Conservation (phyloP, 73 alveolate species). For the Paraurostyla sp. region DNA sequence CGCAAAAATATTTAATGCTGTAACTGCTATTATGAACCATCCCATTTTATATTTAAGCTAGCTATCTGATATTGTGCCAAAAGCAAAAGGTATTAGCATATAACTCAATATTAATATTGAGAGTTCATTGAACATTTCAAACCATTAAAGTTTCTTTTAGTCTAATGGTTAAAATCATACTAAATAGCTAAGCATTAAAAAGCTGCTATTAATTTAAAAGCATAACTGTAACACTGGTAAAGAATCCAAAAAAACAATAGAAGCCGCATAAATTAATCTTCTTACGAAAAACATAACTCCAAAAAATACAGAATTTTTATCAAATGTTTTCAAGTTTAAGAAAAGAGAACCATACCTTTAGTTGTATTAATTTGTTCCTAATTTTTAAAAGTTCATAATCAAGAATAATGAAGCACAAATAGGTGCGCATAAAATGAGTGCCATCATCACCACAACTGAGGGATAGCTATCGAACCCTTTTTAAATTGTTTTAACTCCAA, state of each 20-base stretch:
- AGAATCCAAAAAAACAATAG: not conserved
- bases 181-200: not conserved
- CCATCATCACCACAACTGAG: not conserved
- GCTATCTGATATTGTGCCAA: too few species aligned
- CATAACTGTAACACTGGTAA: not conserved
- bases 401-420: not conserved
- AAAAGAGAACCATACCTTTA: slow-evolving; percentile 9
- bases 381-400: not conserved
- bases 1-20: too few species aligned
- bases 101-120: not conserved
- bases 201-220: not conserved
- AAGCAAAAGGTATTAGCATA: slow-evolving; percentile 7
- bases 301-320: not conserved
- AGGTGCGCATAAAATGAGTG: not conserved
- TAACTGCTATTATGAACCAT: too few species aligned
- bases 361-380: not conserved
- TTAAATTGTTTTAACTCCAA: not conserved
- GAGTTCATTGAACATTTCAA: slow-evolving; percentile 28
- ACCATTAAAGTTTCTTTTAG: not conserved
- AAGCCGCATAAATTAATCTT: not conserved
- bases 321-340: not conserved
- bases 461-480: too few species aligned
- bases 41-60: too few species aligned
- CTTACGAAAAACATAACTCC: not conserved
- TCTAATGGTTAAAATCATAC: not conserved